phyloP scores from a whole-genome alignment of 2,329 filamentous ascomycete species.

The Beauveria australis region DNA sequence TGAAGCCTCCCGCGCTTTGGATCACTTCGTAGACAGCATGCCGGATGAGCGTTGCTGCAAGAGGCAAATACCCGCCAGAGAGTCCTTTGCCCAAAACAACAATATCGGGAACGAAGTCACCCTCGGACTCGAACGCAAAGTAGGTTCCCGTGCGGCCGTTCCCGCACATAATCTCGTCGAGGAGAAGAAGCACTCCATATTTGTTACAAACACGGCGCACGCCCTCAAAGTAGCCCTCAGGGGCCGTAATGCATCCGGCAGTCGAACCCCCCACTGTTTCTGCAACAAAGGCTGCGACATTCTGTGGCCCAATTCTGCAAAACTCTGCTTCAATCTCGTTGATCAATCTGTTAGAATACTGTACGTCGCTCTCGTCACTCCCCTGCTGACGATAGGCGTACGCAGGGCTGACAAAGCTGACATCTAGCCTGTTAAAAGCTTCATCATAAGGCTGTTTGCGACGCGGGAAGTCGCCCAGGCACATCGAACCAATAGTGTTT shows the following conservation, averaged over 20 bases:
- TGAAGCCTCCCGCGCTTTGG: neutral
- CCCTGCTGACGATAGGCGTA: neutral
- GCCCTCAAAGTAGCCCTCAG: slow-evolving; percentile 60
- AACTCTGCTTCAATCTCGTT: slow-evolving; percentile 61
- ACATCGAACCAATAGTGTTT: slow-evolving; percentile 46
- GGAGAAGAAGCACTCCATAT: slow-evolving; percentile 62
- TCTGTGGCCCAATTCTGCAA: slow-evolving; percentile 51
- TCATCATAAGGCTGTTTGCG: neutral
- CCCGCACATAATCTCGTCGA: slow-evolving; percentile 67
- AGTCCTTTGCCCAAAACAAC: neutral
- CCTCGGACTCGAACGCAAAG: slow-evolving; percentile 55
- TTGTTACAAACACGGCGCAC: slow-evolving; percentile 60
- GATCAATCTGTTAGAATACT: slow-evolving; percentile 37
- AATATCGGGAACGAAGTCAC: slow-evolving; percentile 49
- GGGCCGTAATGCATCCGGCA: slow-evolving; percentile 58
- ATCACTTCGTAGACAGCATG: neutral
- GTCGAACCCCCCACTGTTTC: slow-evolving; percentile 63
- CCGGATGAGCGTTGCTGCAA: neutral
- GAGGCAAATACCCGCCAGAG: neutral
- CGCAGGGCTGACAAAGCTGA: slow-evolving; percentile 2
- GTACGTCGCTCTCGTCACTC: slow-evolving; percentile 40
- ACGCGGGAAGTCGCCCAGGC: neutral
- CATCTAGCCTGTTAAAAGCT: neutral
- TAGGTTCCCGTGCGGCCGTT: slow-evolving; percentile 50
- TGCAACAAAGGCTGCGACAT: slow-evolving; percentile 61